Percentiles rank a stretch among this genome's conserved stretches.
These are phyloP conservation scores for Biscogniauxia sp. DNA, from an alignment of 2,329 filamentous ascomycete species.

Conservation along the genomic window DNA sequence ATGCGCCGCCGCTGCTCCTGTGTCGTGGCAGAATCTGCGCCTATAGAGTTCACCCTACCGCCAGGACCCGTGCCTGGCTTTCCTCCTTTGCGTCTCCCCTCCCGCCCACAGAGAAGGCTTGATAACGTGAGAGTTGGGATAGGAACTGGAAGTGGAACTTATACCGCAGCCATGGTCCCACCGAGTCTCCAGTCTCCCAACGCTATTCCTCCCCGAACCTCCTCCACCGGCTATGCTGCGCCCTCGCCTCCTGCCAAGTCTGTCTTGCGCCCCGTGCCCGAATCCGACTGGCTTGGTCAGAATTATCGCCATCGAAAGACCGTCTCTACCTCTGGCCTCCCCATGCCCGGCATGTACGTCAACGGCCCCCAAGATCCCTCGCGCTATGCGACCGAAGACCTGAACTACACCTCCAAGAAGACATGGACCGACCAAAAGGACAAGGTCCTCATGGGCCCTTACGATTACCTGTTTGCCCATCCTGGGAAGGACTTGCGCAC, in stretches of 20 bases:
- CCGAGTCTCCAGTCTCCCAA: conserved; percentile 52
- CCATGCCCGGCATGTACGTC: conserved; percentile 36
- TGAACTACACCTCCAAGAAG: conserved; percentile 48
- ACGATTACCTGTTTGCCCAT: conserved; percentile 74
- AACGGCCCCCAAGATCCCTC: conserved; percentile 46
- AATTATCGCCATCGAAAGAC: conserved; percentile 33
- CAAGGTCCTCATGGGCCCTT: conserved; percentile 73
- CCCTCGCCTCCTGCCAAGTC: conserved; percentile 35
- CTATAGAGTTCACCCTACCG: neutral
- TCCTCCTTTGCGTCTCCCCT: no score
- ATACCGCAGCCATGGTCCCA: neutral
- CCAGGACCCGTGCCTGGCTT: neutral
- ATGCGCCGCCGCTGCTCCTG: no score
- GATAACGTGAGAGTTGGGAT: neutral
- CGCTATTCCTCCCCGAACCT: conserved; percentile 70
- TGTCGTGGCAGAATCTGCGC: neutral
- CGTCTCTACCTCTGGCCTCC: conserved; percentile 20
- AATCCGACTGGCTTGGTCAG: conserved; percentile 59
- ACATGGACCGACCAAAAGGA: conserved; percentile 75
- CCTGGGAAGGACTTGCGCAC: conserved; percentile 84
- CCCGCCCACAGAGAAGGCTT: neutral
- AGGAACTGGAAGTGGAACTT: neutral
- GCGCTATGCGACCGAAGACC: conserved; percentile 54
- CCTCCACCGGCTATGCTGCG: conserved; percentile 55
- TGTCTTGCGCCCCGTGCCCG: conserved; percentile 54